Conservation (phyloP, 129 eudicot species). For the Solidago caesia region DNA sequence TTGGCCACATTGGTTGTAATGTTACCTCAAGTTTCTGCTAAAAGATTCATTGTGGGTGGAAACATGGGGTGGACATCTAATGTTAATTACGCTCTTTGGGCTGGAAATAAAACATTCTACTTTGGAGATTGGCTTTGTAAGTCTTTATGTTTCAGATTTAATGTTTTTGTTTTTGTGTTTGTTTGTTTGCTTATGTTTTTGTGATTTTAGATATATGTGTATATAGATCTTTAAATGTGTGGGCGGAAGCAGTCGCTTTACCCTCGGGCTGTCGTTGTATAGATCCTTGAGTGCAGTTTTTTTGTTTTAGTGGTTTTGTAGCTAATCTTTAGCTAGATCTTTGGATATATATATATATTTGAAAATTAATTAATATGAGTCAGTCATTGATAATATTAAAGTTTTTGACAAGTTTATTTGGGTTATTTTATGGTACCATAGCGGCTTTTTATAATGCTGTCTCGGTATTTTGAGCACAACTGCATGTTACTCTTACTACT, state of each 20-base stretch:
- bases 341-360: no score
- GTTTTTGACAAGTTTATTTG: not conserved
- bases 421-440: not conserved
- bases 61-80: constrained; percentile 59
- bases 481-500: not conserved
- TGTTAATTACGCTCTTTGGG: constrained; percentile 76
- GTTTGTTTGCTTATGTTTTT: not conserved
- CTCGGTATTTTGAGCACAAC: not conserved
- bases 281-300: constrained; percentile 4
- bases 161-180: not conserved
- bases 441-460: not conserved
- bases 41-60: constrained; percentile 58
- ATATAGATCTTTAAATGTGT: no score
- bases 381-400: not conserved
- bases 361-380: no score
- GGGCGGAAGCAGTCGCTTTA: no score
- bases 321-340: no score
- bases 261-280: not conserved
- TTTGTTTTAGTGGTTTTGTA: not conserved
- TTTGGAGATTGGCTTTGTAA: constrained; percentile 86
- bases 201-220: no score
- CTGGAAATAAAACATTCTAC: constrained; percentile 56
- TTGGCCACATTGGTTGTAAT: constrained; percentile 39
- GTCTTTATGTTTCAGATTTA: constrained; percentile 18
- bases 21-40: constrained; percentile 56